Evolutionary conservation across 495 filamentous ascomycete genomes (phyloP).

Genomic region (Neohortaea acidophila): DNA sequence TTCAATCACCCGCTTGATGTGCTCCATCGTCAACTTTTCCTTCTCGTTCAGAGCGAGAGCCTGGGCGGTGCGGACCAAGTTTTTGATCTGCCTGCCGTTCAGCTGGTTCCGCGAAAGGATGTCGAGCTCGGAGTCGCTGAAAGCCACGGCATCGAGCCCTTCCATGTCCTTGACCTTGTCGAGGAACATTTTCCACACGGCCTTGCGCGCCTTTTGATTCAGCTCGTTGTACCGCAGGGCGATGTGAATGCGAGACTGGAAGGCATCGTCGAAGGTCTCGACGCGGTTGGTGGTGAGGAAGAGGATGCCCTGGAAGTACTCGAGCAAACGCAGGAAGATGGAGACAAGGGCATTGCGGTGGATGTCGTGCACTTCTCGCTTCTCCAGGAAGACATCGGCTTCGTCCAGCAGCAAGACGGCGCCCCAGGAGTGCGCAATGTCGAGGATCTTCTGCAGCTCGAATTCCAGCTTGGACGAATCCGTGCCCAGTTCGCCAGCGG

Average conservation of each 20-base stretch:
- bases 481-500: slow-evolving; percentile 67
- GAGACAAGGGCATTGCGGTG: slow-evolving; percentile 32
- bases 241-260: slow-evolving; percentile 53
- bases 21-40: slow-evolving; percentile 55
- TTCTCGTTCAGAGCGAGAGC: slow-evolving; percentile 66
- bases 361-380: slow-evolving; percentile 30
- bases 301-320: slow-evolving; percentile 69
- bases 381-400: slow-evolving; percentile 34
- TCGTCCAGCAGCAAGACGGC: slow-evolving; percentile 39
- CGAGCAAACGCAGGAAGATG: slow-evolving; percentile 33
- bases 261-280: slow-evolving; percentile 55
- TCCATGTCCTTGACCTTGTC: slow-evolving; percentile 52
- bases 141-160: slow-evolving; percentile 43
- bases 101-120: slow-evolving; percentile 51
- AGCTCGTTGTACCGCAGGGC: slow-evolving; percentile 72
- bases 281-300: slow-evolving; percentile 71
- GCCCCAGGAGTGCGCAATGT: slow-evolving; percentile 78
- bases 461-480: slow-evolving; percentile 60
- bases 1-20: slow-evolving; percentile 69
- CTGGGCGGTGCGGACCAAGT: slow-evolving; percentile 74
- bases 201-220: slow-evolving; percentile 55
- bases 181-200: slow-evolving; percentile 76
- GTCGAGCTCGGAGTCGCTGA: slow-evolving; percentile 55
- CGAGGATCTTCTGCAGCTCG: slow-evolving; percentile 72
- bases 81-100: slow-evolving; percentile 95